Conservation (phyloP, 768 basidiomycete genomes). For the Sarcomyxa edulis region DNA sequence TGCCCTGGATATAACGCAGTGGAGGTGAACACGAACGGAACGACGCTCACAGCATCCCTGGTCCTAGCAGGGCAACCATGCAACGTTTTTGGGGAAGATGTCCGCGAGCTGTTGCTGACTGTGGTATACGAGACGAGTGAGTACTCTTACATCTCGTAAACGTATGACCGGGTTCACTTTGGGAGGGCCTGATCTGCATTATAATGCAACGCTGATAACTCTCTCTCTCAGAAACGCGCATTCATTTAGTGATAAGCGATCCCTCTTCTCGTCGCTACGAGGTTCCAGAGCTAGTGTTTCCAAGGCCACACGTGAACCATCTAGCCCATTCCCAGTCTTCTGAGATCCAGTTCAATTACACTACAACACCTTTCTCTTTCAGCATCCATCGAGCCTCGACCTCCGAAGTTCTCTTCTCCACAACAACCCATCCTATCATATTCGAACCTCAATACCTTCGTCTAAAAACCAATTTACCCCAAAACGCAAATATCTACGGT, state of each 20-base stretch:
- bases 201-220: background rate
- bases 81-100: slow-evolving; percentile 56
- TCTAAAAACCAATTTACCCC: slow-evolving; percentile 57
- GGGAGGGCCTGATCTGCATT: background rate
- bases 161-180: background rate
- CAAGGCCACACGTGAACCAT: slow-evolving; percentile 37
- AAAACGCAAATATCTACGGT: slow-evolving; percentile 67
- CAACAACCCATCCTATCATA: slow-evolving; percentile 55
- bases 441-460: slow-evolving; percentile 77
- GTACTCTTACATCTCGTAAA: slow-evolving; percentile 8
- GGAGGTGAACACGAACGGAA: slow-evolving; percentile 33
- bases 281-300: slow-evolving; percentile 57
- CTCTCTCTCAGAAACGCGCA: slow-evolving; percentile 45
- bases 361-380: slow-evolving; percentile 58
- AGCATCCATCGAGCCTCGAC: slow-evolving; percentile 44
- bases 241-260: slow-evolving; percentile 63
- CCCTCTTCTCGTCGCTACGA: slow-evolving; percentile 47
- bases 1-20: slow-evolving; percentile 57
- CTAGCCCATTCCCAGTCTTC: slow-evolving; percentile 24
- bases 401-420: slow-evolving; percentile 58
- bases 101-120: slow-evolving; percentile 36
- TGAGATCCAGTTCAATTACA: slow-evolving; percentile 56
- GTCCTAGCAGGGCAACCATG: slow-evolving; percentile 47
- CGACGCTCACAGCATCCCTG: slow-evolving; percentile 45
- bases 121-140: slow-evolving; percentile 59